Evolutionary conservation across 805 yeast species (phyloP).

Genomic region (Lipomyces mesembrius): DNA sequence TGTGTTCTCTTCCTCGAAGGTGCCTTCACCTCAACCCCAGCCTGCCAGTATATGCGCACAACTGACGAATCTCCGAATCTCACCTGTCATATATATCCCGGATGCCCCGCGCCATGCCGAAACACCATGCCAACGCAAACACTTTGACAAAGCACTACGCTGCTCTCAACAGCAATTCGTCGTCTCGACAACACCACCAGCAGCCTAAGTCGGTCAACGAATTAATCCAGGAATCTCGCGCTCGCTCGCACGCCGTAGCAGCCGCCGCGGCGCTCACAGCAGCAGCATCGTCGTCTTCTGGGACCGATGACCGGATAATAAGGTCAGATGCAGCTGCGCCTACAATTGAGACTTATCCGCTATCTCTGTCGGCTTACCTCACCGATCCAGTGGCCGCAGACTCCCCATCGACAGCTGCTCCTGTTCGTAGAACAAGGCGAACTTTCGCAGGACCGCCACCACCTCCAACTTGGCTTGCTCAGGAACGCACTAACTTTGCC

Average conservation of each 20-base stretch:
- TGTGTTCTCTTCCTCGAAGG: background rate
- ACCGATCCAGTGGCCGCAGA: conserved; percentile 20
- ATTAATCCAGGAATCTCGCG: conserved; percentile 33
- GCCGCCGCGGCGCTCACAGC: conserved; percentile 19
- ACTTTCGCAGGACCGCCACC: conserved; percentile 37
- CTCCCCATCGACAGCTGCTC: conserved; percentile 1
- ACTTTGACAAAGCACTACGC: conserved; percentile 37
- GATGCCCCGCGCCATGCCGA: conserved; percentile 23
- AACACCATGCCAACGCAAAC: conserved; percentile 31
- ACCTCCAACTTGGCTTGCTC: conserved; percentile 35
- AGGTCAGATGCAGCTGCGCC: background rate
- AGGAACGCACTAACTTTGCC: conserved; percentile 21
- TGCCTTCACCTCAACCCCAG: background rate
- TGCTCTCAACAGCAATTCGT: conserved; percentile 18
- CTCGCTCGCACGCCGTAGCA: conserved; percentile 21
- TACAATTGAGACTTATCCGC: background rate
- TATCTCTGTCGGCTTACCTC: conserved; percentile 25
- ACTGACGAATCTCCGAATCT: no score
- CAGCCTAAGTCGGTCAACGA: conserved; percentile 26
- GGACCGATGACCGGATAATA: conserved; percentile 20
- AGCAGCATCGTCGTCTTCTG: conserved; percentile 10
- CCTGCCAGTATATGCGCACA: no score
- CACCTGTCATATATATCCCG: background rate
- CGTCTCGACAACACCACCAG: conserved; percentile 19
- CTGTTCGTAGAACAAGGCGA: conserved; percentile 16